Evolutionary conservation across 2,329 filamentous ascomycete species (phyloP).

Genomic region (Penicillium brevicompactum): DNA sequence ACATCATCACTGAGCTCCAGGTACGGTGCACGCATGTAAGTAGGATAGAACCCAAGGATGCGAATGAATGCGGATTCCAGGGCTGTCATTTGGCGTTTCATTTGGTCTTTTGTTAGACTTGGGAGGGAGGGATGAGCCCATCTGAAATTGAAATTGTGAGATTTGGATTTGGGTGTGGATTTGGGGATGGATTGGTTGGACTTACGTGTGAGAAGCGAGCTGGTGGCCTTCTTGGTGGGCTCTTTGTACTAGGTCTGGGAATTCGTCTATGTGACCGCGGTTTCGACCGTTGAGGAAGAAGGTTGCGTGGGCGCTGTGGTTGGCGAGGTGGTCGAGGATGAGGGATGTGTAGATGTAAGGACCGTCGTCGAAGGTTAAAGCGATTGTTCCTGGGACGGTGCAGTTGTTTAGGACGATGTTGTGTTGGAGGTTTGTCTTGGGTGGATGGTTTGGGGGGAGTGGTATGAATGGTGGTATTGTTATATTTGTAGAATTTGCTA

Average conservation of each 20-base stretch:
- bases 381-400: constrained; percentile 55
- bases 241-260: constrained; percentile 32
- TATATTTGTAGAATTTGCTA: background rate
- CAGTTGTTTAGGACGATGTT: constrained; percentile 50
- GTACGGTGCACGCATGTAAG: constrained; percentile 53
- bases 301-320: constrained; percentile 62
- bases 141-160: constrained; percentile 22
- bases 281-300: constrained; percentile 61
- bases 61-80: constrained; percentile 43
- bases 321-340: constrained; percentile 59
- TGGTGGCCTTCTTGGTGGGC: constrained; percentile 47
- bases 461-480: constrained; percentile 11
- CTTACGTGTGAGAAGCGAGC: constrained; percentile 49
- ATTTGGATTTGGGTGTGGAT: background rate
- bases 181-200: constrained; percentile 4
- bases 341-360: constrained; percentile 61
- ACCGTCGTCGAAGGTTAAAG: constrained; percentile 67
- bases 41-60: constrained; percentile 48
- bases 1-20: constrained; percentile 36
- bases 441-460: background rate
- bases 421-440: constrained; percentile 22
- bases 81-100: constrained; percentile 43
- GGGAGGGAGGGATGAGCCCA: constrained; percentile 45
- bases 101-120: constrained; percentile 32
- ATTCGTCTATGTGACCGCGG: constrained; percentile 34